Percentiles rank a stretch among this genome's conserved stretches.
phyloP scores from a whole-genome alignment of 2,329 filamentous ascomycete species.

The Hypomyces perniciosus region DNA sequence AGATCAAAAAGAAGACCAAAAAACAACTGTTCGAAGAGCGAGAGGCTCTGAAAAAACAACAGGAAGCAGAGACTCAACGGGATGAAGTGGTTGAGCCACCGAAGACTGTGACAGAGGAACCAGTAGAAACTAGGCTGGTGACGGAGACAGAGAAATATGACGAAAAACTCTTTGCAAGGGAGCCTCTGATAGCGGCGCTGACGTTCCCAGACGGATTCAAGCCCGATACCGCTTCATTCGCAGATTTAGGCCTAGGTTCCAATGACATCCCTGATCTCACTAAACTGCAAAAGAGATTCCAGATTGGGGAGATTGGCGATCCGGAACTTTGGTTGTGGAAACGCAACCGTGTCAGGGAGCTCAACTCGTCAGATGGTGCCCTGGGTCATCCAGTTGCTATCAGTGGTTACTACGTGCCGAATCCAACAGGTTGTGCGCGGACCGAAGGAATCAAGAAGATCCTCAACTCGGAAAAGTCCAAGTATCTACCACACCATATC shows the following conservation, averaged over 20 bases:
- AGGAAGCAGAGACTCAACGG: conserved; percentile 38
- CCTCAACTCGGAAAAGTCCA: conserved; percentile 93
- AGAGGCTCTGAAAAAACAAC: conserved; percentile 52
- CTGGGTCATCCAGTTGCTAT: conserved; percentile 38
- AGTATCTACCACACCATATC: conserved; percentile 95
- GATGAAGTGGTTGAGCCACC: conserved; percentile 34
- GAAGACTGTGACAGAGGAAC: conserved; percentile 22
- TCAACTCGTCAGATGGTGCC: conserved; percentile 38
- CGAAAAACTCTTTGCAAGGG: conserved; percentile 45
- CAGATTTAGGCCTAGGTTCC: conserved; percentile 36
- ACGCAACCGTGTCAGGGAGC: conserved; percentile 48
- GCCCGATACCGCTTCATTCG: conserved; percentile 41
- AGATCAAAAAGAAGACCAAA: conserved; percentile 70
- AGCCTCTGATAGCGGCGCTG: conserved; percentile 39
- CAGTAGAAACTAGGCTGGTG: conserved; percentile 26
- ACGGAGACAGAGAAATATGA: conserved; percentile 47
- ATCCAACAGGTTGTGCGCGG: conserved; percentile 75
- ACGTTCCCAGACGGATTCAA: conserved; percentile 38
- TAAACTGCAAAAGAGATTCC: conserved; percentile 45
- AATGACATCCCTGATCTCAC: conserved; percentile 44
- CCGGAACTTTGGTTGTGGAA: conserved; percentile 53
- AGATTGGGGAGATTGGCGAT: conserved; percentile 39
- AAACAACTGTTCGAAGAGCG: conserved; percentile 68
- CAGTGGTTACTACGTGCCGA: conserved; percentile 74
- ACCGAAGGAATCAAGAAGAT: conserved; percentile 96